A percentile compares a stretch with the other conserved stretches of the same genome.
Evolutionary conservation across 192 early-diverging fungal genomes (phyloP).

Genomic region (Neocallimastix lanati): DNA sequence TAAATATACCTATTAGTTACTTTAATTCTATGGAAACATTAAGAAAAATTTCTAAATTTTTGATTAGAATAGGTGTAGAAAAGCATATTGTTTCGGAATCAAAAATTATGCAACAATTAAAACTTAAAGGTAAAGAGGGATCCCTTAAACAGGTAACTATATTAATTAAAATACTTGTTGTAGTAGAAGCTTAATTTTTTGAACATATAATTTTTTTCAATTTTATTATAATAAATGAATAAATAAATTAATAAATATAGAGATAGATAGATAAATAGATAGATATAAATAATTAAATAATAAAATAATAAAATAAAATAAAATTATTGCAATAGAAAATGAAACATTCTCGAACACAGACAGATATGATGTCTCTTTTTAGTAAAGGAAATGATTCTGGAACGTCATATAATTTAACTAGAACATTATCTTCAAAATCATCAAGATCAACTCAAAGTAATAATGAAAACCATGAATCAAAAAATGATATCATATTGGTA

Average conservation of each 20-base stretch:
- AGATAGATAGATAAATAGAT: too few relatives aligned
- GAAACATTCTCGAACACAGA: background rate
- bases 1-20: background rate
- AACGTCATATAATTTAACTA: background rate
- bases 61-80: background rate
- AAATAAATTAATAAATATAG: too few relatives aligned
- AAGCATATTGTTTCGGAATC: background rate
- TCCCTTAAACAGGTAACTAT: background rate
- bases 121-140: background rate
- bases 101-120: background rate
- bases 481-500: background rate
- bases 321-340: background rate
- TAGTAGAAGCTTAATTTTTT: too few relatives aligned
- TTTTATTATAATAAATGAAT: too few relatives aligned
- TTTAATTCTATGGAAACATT: background rate
- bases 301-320: too few relatives aligned
- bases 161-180: too few relatives aligned
- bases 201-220: too few relatives aligned
- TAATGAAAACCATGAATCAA: background rate
- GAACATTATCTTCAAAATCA: background rate
- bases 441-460: background rate
- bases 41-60: background rate
- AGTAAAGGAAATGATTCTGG: background rate
- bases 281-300: too few relatives aligned
- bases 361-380: background rate